Base-by-base conservation (phyloP, 306 rosid genomes). In the Begonia masoniana region DNA sequence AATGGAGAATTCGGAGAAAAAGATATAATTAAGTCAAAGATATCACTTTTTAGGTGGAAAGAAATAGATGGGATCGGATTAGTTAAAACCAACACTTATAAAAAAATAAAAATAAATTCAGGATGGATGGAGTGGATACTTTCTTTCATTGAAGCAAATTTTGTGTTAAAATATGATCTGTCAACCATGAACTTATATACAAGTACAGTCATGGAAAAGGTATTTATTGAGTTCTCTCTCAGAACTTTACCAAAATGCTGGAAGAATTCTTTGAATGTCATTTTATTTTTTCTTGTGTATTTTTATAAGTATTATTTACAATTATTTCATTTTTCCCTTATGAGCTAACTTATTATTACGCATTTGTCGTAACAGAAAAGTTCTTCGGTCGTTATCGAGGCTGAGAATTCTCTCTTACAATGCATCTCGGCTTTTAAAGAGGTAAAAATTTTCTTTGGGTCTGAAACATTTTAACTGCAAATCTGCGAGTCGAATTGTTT, bases 401-500 rank as follows among this genome's bases (percentile, higher is more conserved):
- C 80, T 55, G 68, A 70, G 69, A 64, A 63, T 60, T 70, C 81
- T 46, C 84, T 87, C 15, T 62, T 51, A 43, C 71, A 77, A 62
- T 80, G 94, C 71, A 55, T 87, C 52, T 72, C 75, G 58, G 65
- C 86, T 75, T 87, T 82, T 72, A 78, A 61, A 62, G 77, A 74
- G 88, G 96, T 86, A 78, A 47, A 47, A 3, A 43, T 31, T 31
- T 31, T 5, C 9, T 31, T 31, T 5, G 39, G 39, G 39, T 3
- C 39, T 31, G 39, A 31, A 31, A 31, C 7, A 31, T 2, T 21
- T 21, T 3, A 31, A 7, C 9, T 7, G 7, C 39, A 31, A 31
- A 31, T 31, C 39, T 6, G 39, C 3, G 2, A 31, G 8, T 31
- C 8, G 8, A 31, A 31, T 31, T 31, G 39, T 6, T 31, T 31